Percentiles rank a stretch among this genome's conserved stretches.
These are phyloP conservation scores for Aspergillus neoniger DNA, from an alignment of 2,329 filamentous ascomycete species.

Conservation along the genomic window DNA sequence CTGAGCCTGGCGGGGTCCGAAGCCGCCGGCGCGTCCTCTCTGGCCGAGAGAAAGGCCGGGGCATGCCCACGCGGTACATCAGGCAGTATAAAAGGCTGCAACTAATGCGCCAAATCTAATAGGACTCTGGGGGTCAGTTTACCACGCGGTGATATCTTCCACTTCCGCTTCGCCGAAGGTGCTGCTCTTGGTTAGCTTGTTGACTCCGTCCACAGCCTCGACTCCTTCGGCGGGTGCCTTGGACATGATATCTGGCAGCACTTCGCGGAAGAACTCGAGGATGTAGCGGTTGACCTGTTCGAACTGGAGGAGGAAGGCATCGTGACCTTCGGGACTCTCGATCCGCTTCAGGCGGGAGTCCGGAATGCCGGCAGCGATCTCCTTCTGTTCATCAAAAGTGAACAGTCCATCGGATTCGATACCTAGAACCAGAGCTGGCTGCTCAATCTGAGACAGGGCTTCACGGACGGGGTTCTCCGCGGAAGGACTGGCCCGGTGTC, in stretches of 20 bases:
- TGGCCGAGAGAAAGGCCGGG: constrained; percentile 18
- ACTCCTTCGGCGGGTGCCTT: constrained; percentile 54
- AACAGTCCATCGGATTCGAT: constrained; percentile 96
- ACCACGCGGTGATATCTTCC: constrained; percentile 95
- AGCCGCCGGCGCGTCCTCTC: constrained; percentile 22
- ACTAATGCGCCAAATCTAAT: constrained; percentile 31
- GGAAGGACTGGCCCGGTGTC: constrained; percentile 60
- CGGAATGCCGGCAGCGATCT: constrained; percentile 79
- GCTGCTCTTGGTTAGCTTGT: constrained; percentile 76
- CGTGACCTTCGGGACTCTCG: constrained; percentile 91
- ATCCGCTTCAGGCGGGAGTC: constrained; percentile 80
- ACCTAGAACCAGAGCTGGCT: constrained; percentile 86
- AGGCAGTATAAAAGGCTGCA: constrained; percentile 26
- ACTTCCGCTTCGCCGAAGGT: constrained; percentile 96
- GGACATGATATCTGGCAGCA: constrained; percentile 85
- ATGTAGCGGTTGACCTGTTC: constrained; percentile 93
- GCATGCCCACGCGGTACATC: constrained; percentile 12
- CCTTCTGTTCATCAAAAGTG: constrained; percentile 94
- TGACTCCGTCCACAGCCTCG: constrained; percentile 56
- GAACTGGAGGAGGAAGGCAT: constrained; percentile 94
- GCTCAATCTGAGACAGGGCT: constrained; percentile 78
- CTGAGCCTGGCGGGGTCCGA: constrained; percentile 12
- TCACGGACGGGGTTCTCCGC: constrained; percentile 60
- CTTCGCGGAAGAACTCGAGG: constrained; percentile 77
- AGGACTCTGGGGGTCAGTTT: constrained; percentile 29